Percentiles rank a stretch among this genome's conserved stretches.
Conservation (phyloP, 768 basidiomycete genomes). For the Tephrocybe sp. region DNA sequence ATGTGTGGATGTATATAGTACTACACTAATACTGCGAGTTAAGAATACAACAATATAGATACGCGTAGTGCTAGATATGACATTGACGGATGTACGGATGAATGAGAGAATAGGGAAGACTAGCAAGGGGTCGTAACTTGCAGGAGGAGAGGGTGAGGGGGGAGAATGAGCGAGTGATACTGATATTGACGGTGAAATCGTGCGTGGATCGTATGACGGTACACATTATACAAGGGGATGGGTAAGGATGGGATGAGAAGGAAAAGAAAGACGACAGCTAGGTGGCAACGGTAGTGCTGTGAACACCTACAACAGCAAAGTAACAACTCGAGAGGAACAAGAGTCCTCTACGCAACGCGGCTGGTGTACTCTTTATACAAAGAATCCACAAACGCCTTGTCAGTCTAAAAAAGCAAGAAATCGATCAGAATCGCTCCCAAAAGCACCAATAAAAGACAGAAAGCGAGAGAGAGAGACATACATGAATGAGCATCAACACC, state of each 20-base stretch:
- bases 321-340: neutral
- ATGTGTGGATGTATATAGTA: constrained; percentile 5
- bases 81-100: neutral
- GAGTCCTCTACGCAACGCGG: constrained; percentile 12
- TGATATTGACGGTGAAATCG: neutral
- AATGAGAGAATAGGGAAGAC: neutral
- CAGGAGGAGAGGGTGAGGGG: too few species aligned
- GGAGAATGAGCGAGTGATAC: neutral
- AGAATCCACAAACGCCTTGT: constrained; percentile 62
- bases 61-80: constrained; percentile 20
- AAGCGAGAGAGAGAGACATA: constrained; percentile 24
- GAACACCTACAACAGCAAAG: neutral
- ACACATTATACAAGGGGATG: too few species aligned
- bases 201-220: neutral
- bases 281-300: neutral
- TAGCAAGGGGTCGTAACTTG: neutral
- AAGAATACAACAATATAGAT: constrained; percentile 22
- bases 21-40: constrained; percentile 18
- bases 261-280: too few species aligned
- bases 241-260: too few species aligned
- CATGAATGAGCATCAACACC: constrained; percentile 59
- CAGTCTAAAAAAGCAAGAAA: constrained; percentile 40
- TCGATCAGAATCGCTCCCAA: constrained; percentile 4
- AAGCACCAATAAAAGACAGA: neutral
- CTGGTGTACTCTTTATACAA: constrained; percentile 52